These are phyloP conservation scores for Solanum neorickii DNA, from an alignment of 257 asterid species.

Conservation along the genomic window DNA sequence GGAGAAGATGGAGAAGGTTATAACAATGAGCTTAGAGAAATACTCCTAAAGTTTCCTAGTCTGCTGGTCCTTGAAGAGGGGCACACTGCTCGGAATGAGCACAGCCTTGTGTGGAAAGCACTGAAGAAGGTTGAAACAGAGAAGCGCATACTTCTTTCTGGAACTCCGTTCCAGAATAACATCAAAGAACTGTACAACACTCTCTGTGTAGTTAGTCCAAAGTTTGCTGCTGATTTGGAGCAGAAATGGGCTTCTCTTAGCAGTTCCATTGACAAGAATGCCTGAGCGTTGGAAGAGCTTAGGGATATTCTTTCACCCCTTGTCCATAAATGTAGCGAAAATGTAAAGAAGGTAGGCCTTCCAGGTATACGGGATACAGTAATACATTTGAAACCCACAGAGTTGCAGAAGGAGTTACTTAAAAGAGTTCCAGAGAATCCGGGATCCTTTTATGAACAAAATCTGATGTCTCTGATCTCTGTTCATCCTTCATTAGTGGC, in stretches of 20 bases:
- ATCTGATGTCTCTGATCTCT: not conserved
- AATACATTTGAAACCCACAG: slow-evolving; percentile 37
- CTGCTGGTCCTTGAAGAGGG: slow-evolving; percentile 67
- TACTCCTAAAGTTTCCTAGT: slow-evolving; percentile 43
- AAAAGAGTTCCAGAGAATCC: not conserved
- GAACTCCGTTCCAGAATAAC: slow-evolving; percentile 79
- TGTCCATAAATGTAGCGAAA: slow-evolving; percentile 51
- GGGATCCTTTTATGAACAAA: slow-evolving; percentile 13
- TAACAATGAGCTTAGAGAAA: no score
- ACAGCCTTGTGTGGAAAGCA: slow-evolving; percentile 43
- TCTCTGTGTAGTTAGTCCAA: not conserved
- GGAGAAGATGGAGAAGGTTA: no score
- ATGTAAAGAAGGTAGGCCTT: slow-evolving; percentile 40
- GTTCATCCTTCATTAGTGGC: not conserved
- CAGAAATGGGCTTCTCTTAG: slow-evolving; percentile 27
- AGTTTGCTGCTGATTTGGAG: slow-evolving; percentile 8
- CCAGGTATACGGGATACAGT: slow-evolving; percentile 48
- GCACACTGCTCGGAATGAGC: slow-evolving; percentile 57
- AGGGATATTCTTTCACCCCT: slow-evolving; percentile 39
- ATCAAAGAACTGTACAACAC: slow-evolving; percentile 43
- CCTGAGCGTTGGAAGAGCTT: slow-evolving; percentile 25
- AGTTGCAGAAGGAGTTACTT: slow-evolving; percentile 25
- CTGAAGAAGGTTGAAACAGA: slow-evolving; percentile 30
- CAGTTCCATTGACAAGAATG: slow-evolving; percentile 15
- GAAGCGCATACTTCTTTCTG: slow-evolving; percentile 56